Evolutionary conservation across 345 rosid species (phyloP), one percentile per base, ranked within the genome.

Genomic region (Psidium guajava): DNA sequence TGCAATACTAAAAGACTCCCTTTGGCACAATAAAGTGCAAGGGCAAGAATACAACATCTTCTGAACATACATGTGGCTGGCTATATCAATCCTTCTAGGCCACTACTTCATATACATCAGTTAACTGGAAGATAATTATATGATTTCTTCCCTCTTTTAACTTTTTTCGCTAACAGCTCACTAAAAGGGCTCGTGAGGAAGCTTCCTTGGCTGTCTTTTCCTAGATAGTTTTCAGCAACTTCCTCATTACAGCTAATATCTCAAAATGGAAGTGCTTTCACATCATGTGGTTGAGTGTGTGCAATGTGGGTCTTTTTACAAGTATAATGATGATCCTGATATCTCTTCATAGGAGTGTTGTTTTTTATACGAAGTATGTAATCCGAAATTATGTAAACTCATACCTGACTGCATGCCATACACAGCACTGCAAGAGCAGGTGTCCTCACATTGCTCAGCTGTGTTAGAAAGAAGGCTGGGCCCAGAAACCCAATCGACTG

Each of bases 331-430:
- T 44, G 32, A 85, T 54, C 40, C 22, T 74, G 53, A 22, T 53
- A 28, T 36, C 47, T 24, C 83, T 27, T 52, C 42, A 52, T 11
- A 24, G 57, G 28, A 40, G 25, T 18, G 25, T 69, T 13, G 1
- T 69, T 69, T 69, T 69, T 18, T 24, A 69, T 11, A 36, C 2
- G 0, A 47, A 2, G 0, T 7, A 49, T 16, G 54, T 1, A 47
- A 40, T 40, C 47, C 4, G 85, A 83, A 42, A 89, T 83, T 18
- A 54, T 82, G 59, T 27, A 57, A 84, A 83, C 83, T 58, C 89
- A 83, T 86, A 97, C 99, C 99, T 97, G 99, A 91, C 98, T 94
- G 91, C 98, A 95, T 81, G 99, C 98, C 99, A 97, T 97, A 92
- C 98, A 97, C 85, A 97, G 89, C 87, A 97, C 99, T 58, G 99